These are phyloP conservation scores for Pythium scleroteichum DNA, from an alignment of 352 stramenopile species.

Conservation along the genomic window DNA sequence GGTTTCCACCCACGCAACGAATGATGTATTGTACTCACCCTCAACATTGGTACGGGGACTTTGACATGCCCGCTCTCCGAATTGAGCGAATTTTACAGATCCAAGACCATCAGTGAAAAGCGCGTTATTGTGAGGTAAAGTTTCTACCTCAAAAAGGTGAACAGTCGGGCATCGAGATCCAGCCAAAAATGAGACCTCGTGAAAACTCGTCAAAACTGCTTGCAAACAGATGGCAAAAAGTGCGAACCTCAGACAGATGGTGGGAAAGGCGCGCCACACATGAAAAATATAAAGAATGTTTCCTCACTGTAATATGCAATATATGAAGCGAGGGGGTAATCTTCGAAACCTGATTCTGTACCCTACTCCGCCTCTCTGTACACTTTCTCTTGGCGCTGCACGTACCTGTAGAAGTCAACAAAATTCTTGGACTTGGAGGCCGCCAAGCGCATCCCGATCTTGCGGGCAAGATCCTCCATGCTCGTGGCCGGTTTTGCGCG, in stretches of 20 bases:
- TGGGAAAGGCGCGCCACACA: neutral
- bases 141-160: neutral
- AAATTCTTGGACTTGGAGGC: neutral
- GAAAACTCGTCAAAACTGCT: neutral
- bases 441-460: neutral
- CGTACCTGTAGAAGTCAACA: neutral
- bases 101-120: neutral
- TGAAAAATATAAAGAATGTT: neutral
- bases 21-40: neutral
- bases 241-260: neutral
- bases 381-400: neutral
- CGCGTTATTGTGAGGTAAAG: neutral
- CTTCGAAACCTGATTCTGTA: neutral
- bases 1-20: too few relatives aligned
- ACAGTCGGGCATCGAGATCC: neutral
- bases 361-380: neutral
- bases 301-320: neutral
- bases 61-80: conserved; percentile 1
- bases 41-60: conserved; percentile 5
- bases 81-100: neutral
- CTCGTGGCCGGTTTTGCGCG: conserved; percentile 1
- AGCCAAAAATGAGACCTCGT: neutral
- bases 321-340: neutral
- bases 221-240: conserved; percentile 1
- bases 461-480: conserved; percentile 13